These are phyloP conservation scores for Acanthamoeba healyi DNA, from an alignment of 208 protist genomes.

Conservation along the genomic window DNA sequence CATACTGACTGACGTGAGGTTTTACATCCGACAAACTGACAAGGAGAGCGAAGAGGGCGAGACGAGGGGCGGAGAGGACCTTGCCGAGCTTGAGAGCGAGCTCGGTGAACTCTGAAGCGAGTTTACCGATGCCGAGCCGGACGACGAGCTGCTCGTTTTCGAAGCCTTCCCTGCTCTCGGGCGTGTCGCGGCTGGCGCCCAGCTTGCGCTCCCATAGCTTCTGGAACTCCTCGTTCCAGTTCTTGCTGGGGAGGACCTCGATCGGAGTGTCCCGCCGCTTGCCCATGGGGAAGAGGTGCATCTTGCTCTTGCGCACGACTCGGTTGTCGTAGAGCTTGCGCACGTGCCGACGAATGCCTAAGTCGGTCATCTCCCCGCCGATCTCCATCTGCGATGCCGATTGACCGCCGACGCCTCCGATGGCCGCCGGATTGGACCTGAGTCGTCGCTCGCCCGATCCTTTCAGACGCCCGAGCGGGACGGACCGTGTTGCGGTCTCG, in stretches of 20 bases:
- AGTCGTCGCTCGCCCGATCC: not conserved
- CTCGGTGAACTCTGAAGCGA: slow-evolving; percentile 64
- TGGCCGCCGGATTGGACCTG: not conserved
- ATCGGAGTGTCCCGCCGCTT: not conserved
- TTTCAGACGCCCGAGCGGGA: not conserved
- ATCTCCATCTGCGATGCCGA: not conserved
- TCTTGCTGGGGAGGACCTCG: not conserved
- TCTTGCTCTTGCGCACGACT: not conserved
- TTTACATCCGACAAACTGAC: not conserved
- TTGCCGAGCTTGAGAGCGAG: slow-evolving; percentile 33
- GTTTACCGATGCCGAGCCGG: slow-evolving; percentile 52
- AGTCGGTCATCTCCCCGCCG: not conserved
- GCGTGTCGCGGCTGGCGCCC: not conserved
- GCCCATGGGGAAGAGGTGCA: not conserved
- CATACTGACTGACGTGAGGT: not conserved
- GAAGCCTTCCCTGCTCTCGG: slow-evolving; percentile 42
- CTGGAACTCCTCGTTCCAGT: slow-evolving; percentile 54
- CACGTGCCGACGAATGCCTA: not conserved
- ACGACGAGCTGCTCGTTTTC: slow-evolving; percentile 48
- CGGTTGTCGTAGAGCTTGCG: slow-evolving; percentile 29
- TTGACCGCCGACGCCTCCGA: too few species aligned
- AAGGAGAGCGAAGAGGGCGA: not conserved
- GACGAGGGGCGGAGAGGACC: not conserved
- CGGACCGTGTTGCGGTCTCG: not conserved
- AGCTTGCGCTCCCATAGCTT: slow-evolving; percentile 51